Conservation (phyloP, 371 early-diverging fungal species). For the Synchytrium microbalum region DNA sequence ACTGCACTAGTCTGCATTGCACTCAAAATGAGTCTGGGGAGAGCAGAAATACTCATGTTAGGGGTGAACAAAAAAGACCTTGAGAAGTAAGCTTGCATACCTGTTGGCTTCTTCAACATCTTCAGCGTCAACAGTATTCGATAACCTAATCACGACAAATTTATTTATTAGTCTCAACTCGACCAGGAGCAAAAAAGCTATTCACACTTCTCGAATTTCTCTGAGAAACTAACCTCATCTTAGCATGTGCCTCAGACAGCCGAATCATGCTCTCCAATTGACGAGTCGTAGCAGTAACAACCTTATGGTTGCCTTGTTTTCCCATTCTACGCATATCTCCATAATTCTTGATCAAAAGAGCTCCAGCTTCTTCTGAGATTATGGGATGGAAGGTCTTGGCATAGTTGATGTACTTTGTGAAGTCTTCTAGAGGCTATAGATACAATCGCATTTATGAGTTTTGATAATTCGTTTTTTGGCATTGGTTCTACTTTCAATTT, state of each 20-base stretch:
- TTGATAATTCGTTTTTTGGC: not conserved
- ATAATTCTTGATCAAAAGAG: conserved; percentile 72
- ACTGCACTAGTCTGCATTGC: conserved; percentile 94
- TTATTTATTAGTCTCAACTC: not conserved
- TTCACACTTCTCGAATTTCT: not conserved
- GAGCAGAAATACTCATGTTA: conserved; percentile 21
- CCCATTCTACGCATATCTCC: conserved; percentile 85
- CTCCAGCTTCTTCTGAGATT: conserved; percentile 70
- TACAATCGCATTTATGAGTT: conserved; percentile 9
- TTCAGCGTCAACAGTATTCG: conserved; percentile 33
- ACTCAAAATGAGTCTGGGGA: conserved; percentile 65
- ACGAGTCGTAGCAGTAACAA: conserved; percentile 95
- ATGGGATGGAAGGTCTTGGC: conserved; percentile 72
- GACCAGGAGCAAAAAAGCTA: not conserved
- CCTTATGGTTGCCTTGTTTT: conserved; percentile 49
- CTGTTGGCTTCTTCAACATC: conserved; percentile 60
- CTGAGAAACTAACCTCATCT: conserved; percentile 59
- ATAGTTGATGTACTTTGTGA: conserved; percentile 82
- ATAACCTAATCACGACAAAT: conserved; percentile 23
- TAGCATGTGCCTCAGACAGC: conserved; percentile 97
- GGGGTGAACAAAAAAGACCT: conserved; percentile 82
- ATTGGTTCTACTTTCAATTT: not conserved
- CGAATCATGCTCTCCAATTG: conserved; percentile 99
- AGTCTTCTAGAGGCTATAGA: conserved; percentile 60
- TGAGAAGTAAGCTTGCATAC: conserved; percentile 52